Percentiles rank a stretch among this genome's conserved stretches.
Evolutionary conservation across 257 asterid species (phyloP).

Genomic region (Gardenia jasminoides): DNA sequence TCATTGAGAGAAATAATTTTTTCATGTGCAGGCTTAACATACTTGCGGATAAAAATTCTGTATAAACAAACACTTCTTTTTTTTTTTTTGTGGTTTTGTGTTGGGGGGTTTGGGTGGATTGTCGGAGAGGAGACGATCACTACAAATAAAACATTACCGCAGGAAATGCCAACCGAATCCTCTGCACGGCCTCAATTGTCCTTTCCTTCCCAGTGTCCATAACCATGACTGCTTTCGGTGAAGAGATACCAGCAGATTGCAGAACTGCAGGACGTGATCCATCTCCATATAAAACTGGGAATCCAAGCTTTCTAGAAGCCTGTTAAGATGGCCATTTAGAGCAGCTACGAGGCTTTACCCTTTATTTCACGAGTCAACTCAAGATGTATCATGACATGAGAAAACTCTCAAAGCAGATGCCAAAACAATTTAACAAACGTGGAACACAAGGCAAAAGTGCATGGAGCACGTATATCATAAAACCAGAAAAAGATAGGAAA

Average conservation of each 20-base stretch:
- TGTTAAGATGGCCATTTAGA: conserved; percentile 33
- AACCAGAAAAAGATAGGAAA: not conserved
- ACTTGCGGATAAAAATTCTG: not conserved
- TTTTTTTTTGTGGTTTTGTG: not conserved
- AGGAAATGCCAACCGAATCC: conserved; percentile 90
- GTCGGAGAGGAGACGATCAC: conserved; percentile 17
- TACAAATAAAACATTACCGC: conserved; percentile 42
- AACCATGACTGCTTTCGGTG: conserved; percentile 95
- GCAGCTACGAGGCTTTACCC: not conserved
- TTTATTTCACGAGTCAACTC: not conserved
- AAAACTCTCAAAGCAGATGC: not conserved
- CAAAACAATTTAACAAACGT: not conserved
- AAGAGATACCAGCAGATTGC: conserved; percentile 88
- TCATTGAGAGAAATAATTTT: too few relatives aligned
- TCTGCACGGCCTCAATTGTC: conserved; percentile 83
- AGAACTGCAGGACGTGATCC: conserved; percentile 97
- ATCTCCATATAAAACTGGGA: conserved; percentile 91
- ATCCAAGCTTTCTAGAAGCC: conserved; percentile 86
- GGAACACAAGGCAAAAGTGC: not conserved
- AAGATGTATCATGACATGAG: not conserved
- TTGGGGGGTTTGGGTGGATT: not conserved
- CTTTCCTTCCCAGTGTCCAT: conserved; percentile 74
- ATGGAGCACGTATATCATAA: too few relatives aligned
- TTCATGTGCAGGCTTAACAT: not conserved
- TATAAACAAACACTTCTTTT: not conserved